These are phyloP conservation scores for Clitoria ternatea DNA, from an alignment of 306 rosid genomes.

Conservation along the genomic window DNA sequence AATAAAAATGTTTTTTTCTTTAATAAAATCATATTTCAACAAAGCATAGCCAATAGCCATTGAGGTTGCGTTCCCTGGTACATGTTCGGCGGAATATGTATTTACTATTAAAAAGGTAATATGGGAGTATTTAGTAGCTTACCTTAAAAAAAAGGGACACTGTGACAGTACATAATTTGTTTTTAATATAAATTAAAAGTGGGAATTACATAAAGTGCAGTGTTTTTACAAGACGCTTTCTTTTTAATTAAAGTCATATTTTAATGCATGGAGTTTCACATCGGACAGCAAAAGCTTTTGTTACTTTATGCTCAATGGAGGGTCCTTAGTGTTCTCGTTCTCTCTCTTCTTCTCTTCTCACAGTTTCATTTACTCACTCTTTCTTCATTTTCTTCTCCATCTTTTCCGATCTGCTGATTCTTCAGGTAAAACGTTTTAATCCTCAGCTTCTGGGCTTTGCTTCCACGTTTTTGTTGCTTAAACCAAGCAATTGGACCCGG, in stretches of 20 bases:
- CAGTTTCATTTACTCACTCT: constrained; percentile 6
- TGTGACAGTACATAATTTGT: not conserved
- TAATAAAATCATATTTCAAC: too few species aligned
- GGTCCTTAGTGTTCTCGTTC: constrained; percentile 46
- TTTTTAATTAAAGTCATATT: constrained; percentile 39
- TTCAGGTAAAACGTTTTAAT: constrained; percentile 46
- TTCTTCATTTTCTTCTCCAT: constrained; percentile 22
- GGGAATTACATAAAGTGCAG: constrained; percentile 19
- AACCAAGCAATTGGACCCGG: constrained; percentile 5
- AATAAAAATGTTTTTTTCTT: too few species aligned
- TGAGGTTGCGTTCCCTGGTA: not conserved
- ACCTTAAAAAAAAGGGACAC: not conserved
- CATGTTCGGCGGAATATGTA: constrained; percentile 39
- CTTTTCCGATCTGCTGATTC: constrained; percentile 32
- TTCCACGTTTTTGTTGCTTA: constrained; percentile 8
- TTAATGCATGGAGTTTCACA: constrained; percentile 59
- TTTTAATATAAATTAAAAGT: not conserved
- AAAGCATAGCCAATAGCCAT: too few species aligned
- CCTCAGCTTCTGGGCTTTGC: constrained; percentile 15
- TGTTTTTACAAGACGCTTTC: constrained; percentile 2
- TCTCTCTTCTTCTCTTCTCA: constrained; percentile 18
- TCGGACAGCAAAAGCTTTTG: constrained; percentile 52
- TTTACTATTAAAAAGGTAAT: not conserved
- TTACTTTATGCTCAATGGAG: constrained; percentile 65
- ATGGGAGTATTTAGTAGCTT: too few species aligned